Conservation (phyloP, 2,329 filamentous ascomycete species). For the Fusarium penzigii region DNA sequence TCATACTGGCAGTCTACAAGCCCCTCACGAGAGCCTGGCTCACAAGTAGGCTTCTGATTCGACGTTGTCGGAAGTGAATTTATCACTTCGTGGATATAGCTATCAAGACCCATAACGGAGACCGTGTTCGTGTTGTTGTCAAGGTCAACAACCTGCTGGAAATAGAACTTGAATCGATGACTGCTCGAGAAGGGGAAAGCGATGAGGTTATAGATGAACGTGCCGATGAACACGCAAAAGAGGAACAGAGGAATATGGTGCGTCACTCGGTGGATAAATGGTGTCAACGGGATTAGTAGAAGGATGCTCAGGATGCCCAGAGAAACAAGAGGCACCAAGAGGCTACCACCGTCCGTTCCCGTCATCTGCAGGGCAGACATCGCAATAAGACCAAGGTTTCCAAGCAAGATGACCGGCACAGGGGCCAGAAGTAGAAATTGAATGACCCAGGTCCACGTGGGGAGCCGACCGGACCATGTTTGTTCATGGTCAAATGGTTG, state of each 20-base stretch:
- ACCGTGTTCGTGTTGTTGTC: slow-evolving; percentile 71
- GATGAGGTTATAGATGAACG: slow-evolving; percentile 80
- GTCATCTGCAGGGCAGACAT: slow-evolving; percentile 78
- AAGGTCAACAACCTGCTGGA: slow-evolving; percentile 79
- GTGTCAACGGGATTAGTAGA: slow-evolving; percentile 73
- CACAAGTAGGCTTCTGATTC: slow-evolving; percentile 60
- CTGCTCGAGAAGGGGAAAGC: slow-evolving; percentile 85
- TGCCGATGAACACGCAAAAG: slow-evolving; percentile 70
- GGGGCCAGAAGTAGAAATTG: slow-evolving; percentile 83
- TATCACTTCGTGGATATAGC: slow-evolving; percentile 69
- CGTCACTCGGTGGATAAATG: slow-evolving; percentile 84
- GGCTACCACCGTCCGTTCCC: slow-evolving; percentile 75
- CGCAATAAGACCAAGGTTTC: slow-evolving; percentile 73
- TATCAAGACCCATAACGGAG: slow-evolving; percentile 66
- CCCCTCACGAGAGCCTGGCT: slow-evolving; percentile 40
- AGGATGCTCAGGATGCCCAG: slow-evolving; percentile 69
- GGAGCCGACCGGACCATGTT: slow-evolving; percentile 77
- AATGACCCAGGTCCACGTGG: slow-evolving; percentile 83
- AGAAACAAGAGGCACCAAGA: slow-evolving; percentile 70
- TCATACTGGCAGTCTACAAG: slow-evolving; percentile 71
- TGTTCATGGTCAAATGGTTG: slow-evolving; percentile 72
- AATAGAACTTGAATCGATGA: slow-evolving; percentile 83
- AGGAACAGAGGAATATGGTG: slow-evolving; percentile 80
- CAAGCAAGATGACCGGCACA: slow-evolving; percentile 73
- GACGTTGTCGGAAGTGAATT: slow-evolving; percentile 69